Conservation (phyloP, 345 rosid species). For the Murraya koenigii region DNA sequence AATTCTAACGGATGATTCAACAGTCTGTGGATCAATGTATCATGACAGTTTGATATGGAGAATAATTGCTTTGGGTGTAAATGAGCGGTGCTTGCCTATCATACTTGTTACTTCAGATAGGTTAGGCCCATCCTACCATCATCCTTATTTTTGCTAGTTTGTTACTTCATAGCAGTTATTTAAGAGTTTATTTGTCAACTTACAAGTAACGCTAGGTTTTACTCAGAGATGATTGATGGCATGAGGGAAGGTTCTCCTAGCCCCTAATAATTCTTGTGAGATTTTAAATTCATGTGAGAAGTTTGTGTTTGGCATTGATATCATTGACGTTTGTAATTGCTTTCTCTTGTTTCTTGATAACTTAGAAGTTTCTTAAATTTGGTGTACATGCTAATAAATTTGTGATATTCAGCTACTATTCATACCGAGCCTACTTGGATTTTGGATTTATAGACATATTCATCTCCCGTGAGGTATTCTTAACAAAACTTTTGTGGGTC, state of each 20-base stretch:
- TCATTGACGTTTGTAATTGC: not conserved
- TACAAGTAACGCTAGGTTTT: not conserved
- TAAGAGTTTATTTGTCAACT: not conserved
- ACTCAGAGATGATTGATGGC: not conserved
- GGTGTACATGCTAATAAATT: conserved; percentile 17
- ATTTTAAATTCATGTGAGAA: not conserved
- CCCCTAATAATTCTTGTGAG: not conserved
- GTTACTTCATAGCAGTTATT: not conserved
- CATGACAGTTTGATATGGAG: conserved; percentile 94
- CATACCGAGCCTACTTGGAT: conserved; percentile 75
- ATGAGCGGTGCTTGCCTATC: conserved; percentile 80
- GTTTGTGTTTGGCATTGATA: not conserved
- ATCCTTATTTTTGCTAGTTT: conserved; percentile 8
- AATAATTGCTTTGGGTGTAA: conserved; percentile 79
- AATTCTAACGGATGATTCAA: conserved; percentile 54
- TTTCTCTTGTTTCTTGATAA: not conserved
- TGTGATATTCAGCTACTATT: conserved; percentile 69
- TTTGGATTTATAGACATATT: conserved; percentile 83
- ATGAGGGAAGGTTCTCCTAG: not conserved
- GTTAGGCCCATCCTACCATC: conserved; percentile 36
- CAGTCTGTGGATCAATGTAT: conserved; percentile 64
- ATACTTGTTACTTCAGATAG: conserved; percentile 82
- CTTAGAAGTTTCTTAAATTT: not conserved
- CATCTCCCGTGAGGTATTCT: conserved; percentile 91
- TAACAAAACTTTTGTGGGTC: not conserved